Base-by-base conservation (phyloP, 1,284 basidiomycete genomes). In the Tilletia horrida region DNA sequence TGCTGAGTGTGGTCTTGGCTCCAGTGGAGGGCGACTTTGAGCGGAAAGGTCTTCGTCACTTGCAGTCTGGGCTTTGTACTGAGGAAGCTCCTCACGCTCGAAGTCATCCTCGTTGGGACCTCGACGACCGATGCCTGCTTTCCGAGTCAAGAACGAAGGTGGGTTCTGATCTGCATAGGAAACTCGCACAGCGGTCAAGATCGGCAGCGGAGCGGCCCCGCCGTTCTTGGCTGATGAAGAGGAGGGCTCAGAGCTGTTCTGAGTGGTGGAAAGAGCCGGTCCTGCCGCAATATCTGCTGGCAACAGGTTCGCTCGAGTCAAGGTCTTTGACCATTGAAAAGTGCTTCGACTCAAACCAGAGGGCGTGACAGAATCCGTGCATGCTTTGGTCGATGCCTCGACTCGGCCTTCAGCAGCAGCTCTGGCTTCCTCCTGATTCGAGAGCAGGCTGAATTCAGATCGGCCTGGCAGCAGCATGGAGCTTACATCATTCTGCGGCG, bases 241-340 rank as follows among this genome's bases (percentile, higher is more conserved):
- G 8, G n/a, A 21, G 1, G 45, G 7, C 6, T 25, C 13, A 13
- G 50, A 23, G 23, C 27, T 52, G n/a, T 27, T 52, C 21, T 21
- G 23, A 21, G 21, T 25, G 18, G 27, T 59, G 55, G 55, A 29
- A 18, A 27, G 18, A 7, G 31, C 14, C 11, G 55, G 29, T 11
- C 55, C 55, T 18, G 13, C 31, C 11, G 27, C 11, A 29, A 18
- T 6, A 35, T 59, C 0, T 76, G 69, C 25, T 71, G 62, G 74
- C 74, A 80, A 18, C 18, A 59, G 27, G 16, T 59, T 16, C 4
- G 55, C 55, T 59, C 55, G 55, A 40, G 14, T 18, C 14, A 59
- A 29, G 2, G 78, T 69, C 47, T 73, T 75, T 8, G 77, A 78
- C 69, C 77, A 78, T 50, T 77, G 74, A 44, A 80, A 80, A 21